These are phyloP conservation scores for Microbotryum violaceum DNA, from an alignment of 1,284 basidiomycete genomes.

Conservation along the genomic window DNA sequence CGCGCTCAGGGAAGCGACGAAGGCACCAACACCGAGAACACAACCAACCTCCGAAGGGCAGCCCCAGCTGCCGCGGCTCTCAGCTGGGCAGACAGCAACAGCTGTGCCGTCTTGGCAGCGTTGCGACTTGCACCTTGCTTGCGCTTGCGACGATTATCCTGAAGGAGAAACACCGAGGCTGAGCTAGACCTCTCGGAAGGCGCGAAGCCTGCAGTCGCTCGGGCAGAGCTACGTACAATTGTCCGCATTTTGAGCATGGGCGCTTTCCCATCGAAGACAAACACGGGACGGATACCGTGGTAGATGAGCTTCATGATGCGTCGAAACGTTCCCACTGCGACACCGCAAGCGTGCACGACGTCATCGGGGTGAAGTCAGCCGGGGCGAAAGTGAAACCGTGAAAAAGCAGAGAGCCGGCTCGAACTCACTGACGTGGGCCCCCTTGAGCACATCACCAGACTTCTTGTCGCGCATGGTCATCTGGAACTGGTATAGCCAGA, in stretches of 20 bases:
- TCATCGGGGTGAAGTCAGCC: too few relatives aligned
- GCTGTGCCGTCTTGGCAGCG: slow-evolving; percentile 73
- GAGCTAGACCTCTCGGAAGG: not conserved
- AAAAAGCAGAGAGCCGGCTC: too few relatives aligned
- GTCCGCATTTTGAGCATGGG: slow-evolving; percentile 78
- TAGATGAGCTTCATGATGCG: slow-evolving; percentile 91
- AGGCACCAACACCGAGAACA: too few relatives aligned
- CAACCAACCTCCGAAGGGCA: too few relatives aligned
- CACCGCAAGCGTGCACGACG: not conserved
- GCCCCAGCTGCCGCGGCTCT: slow-evolving; percentile 43
- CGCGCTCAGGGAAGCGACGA: slow-evolving; percentile 65
- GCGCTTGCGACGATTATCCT: slow-evolving; percentile 78
- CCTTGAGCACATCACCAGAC: slow-evolving; percentile 79
- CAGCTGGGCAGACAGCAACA: slow-evolving; percentile 86
- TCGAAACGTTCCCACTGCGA: slow-evolving; percentile 40
- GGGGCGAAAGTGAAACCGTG: too few relatives aligned
- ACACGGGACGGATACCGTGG: slow-evolving; percentile 93
- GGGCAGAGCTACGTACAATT: slow-evolving; percentile 53
- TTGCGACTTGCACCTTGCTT: slow-evolving; percentile 78
- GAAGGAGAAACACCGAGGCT: not conserved
- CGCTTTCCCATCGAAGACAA: slow-evolving; percentile 94
- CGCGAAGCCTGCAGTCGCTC: not conserved
- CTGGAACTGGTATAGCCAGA: slow-evolving; percentile 99
- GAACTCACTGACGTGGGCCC: slow-evolving; percentile 66
- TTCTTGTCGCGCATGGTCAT: slow-evolving; percentile 93